phyloP scores from a whole-genome alignment of 2,329 filamentous ascomycete species.

The Geosmithia flava region DNA sequence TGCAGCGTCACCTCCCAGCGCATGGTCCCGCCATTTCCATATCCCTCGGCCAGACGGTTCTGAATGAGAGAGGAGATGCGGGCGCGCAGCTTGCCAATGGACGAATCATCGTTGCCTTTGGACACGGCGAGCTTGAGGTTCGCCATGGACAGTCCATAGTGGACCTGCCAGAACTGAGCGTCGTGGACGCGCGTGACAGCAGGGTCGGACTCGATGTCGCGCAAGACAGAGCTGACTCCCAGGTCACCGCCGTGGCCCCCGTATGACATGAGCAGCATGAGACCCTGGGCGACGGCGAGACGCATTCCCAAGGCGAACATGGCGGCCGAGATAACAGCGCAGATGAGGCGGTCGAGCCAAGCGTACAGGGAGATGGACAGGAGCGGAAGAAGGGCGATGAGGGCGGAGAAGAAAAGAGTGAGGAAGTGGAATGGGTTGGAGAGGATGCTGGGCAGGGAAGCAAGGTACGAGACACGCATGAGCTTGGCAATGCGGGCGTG shows the following conservation, averaged over 20 bases:
- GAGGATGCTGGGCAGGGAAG: conserved; percentile 71
- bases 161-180: conserved; percentile 96
- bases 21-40: conserved; percentile 65
- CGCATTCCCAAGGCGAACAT: conserved; percentile 85
- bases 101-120: conserved; percentile 54
- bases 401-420: conserved; percentile 72
- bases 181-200: conserved; percentile 70
- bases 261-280: conserved; percentile 95
- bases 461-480: conserved; percentile 76
- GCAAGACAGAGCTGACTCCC: conserved; percentile 61
- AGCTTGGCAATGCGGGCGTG: conserved; percentile 85
- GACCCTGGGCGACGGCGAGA: conserved; percentile 72
- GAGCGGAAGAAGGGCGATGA: conserved; percentile 72
- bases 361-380: conserved; percentile 70
- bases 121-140: conserved; percentile 71
- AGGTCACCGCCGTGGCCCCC: conserved; percentile 21
- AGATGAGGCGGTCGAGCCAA: conserved; percentile 74
- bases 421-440: conserved; percentile 93
- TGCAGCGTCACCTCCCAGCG: conserved; percentile 93
- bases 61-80: conserved; percentile 68
- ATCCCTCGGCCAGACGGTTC: conserved; percentile 77
- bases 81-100: conserved; percentile 60
- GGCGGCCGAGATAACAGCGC: conserved; percentile 65
- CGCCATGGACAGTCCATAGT: conserved; percentile 93
- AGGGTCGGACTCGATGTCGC: conserved; percentile 73